Evolutionary conservation across 805 yeast species (phyloP).

Genomic region (Candida boleticola): DNA sequence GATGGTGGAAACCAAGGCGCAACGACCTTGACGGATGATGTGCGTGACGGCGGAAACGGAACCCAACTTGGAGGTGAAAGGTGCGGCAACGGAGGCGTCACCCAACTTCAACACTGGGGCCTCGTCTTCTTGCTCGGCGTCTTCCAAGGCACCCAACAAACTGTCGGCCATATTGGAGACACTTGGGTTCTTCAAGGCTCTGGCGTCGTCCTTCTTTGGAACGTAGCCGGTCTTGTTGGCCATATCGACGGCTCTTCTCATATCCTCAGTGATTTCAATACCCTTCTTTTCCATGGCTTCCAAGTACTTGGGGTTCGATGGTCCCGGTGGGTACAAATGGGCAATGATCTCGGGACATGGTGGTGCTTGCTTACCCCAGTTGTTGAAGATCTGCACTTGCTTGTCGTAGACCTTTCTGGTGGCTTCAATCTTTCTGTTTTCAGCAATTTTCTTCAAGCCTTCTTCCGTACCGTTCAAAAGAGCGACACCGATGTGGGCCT

Average conservation of each 20-base stretch:
- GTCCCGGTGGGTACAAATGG: slow-evolving; percentile 95
- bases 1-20: slow-evolving; percentile 94
- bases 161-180: slow-evolving; percentile 54
- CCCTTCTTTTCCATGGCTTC: slow-evolving; percentile 85
- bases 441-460: slow-evolving; percentile 84
- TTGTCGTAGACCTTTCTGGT: slow-evolving; percentile 71
- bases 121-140: slow-evolving; percentile 68
- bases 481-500: slow-evolving; percentile 98
- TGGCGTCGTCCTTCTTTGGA: slow-evolving; percentile 17
- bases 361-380: slow-evolving; percentile 83
- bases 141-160: slow-evolving; percentile 53
- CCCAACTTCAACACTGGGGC: slow-evolving; percentile 94
- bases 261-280: slow-evolving; percentile 72
- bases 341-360: slow-evolving; percentile 87
- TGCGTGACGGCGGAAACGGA: slow-evolving; percentile 91
- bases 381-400: slow-evolving; percentile 72
- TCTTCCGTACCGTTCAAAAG: slow-evolving; percentile 95
- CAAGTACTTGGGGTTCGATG: slow-evolving; percentile 82
- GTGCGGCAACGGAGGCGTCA: slow-evolving; percentile 99
- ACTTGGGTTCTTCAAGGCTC: slow-evolving; percentile 33
- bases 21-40: slow-evolving; percentile 95
- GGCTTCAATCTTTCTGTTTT: slow-evolving; percentile 67
- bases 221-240: slow-evolving; percentile 40
- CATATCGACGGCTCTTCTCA: slow-evolving; percentile 55
- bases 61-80: slow-evolving; percentile 92